A percentile compares a stretch with the other conserved stretches of the same genome.
Conservation (phyloP, 805 yeast genomes). For the Metschnikowia borealis region DNA sequence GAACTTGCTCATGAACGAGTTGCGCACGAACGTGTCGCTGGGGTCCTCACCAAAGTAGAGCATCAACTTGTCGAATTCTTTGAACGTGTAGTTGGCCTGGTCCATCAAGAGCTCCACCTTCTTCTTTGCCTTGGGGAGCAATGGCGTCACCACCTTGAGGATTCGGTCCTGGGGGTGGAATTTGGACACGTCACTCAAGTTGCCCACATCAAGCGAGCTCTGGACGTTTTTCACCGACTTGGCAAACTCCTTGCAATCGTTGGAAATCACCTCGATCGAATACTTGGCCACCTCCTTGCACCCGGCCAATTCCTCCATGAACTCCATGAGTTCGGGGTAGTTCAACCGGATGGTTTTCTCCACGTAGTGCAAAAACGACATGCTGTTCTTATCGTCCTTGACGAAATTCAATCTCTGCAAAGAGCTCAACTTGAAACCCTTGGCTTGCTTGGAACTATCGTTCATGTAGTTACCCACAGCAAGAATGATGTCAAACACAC, state of each 20-base stretch:
- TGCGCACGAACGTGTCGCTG: constrained; percentile 49
- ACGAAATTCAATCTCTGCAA: constrained; percentile 66
- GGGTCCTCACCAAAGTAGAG: constrained; percentile 70
- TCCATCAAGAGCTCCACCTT: constrained; percentile 48
- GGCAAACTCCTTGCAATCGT: constrained; percentile 55
- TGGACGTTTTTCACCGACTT: constrained; percentile 49
- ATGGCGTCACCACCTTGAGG: constrained; percentile 49
- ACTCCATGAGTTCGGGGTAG: constrained; percentile 60
- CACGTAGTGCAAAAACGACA: constrained; percentile 71
- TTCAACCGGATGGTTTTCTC: constrained; percentile 63
- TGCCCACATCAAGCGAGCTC: constrained; percentile 55
- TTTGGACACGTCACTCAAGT: constrained; percentile 55
- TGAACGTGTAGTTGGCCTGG: constrained; percentile 48
- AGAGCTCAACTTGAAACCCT: constrained; percentile 68
- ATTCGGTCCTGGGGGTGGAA: constrained; percentile 68
- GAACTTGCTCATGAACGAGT: constrained; percentile 60
- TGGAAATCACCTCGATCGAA: constrained; percentile 58
- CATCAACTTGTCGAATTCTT: constrained; percentile 57
- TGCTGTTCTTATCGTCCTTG: constrained; percentile 65
- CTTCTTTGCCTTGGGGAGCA: constrained; percentile 51
- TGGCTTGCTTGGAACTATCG: constrained; percentile 60
- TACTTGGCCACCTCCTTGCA: constrained; percentile 54
- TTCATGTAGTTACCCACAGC: constrained; percentile 81
- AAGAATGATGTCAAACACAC: constrained; percentile 60
- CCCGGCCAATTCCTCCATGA: constrained; percentile 55